Percentiles rank a stretch among this genome's conserved stretches.
Evolutionary conservation across 1,139 yeast species (phyloP).

Genomic region (Pichia cactophila): DNA sequence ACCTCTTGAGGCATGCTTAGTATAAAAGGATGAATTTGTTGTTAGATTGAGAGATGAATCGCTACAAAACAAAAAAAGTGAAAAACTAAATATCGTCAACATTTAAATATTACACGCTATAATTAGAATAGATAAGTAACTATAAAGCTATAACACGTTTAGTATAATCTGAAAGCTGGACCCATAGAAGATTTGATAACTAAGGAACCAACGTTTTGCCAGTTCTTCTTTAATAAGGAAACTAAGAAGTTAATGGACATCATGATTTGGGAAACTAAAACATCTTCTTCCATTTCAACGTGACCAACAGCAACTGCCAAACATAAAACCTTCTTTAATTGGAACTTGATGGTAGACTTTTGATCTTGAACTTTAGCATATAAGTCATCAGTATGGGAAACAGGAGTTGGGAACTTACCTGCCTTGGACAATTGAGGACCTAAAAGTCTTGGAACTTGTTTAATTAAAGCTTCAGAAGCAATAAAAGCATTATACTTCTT

Average conservation of each 20-base stretch:
- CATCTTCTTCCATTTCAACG: slow-evolving; percentile 98
- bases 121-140: neutral
- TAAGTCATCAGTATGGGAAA: slow-evolving; percentile 98
- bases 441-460: slow-evolving; percentile 99
- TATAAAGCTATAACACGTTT: slow-evolving; percentile 24
- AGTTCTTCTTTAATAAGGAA: slow-evolving; percentile 99
- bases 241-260: slow-evolving; percentile 99
- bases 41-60: too few relatives aligned
- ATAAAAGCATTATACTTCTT: slow-evolving; percentile 99
- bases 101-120: neutral
- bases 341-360: slow-evolving; percentile 99
- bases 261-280: slow-evolving; percentile 95
- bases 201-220: slow-evolving; percentile 99
- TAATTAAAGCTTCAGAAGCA: slow-evolving; percentile 98
- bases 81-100: too few relatives aligned
- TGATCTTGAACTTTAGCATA: slow-evolving; percentile 94
- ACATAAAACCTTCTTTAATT: slow-evolving; percentile 94
- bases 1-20: neutral
- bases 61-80: too few relatives aligned
- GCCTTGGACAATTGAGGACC: slow-evolving; percentile 99
- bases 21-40: too few relatives aligned
- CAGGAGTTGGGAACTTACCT: slow-evolving; percentile 99
- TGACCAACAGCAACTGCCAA: slow-evolving; percentile 96
- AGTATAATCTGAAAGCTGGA: slow-evolving; percentile 99
- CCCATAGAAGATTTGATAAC: slow-evolving; percentile 99